These are phyloP conservation scores for Daedaleopsis nitida DNA, from an alignment of 768 basidiomycete species.

Conservation along the genomic window DNA sequence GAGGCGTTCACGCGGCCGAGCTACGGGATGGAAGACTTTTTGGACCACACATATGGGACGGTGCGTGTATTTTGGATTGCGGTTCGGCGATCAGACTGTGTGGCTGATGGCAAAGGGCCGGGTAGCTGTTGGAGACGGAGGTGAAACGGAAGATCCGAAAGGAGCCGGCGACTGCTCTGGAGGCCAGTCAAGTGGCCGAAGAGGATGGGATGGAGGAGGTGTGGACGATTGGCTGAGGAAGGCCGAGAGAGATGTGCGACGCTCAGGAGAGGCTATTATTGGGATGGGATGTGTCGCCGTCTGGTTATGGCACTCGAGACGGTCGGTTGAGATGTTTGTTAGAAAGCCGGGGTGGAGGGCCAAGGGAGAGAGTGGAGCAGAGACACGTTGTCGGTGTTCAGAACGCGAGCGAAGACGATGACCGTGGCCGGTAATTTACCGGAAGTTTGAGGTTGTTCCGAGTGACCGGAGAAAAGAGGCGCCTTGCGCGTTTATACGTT, in stretches of 20 bases:
- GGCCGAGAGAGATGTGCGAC: neutral
- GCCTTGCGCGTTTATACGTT: neutral
- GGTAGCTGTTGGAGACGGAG: constrained; percentile 86
- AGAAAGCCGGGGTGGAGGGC: neutral
- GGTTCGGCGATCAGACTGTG: neutral
- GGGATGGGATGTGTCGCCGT: no score
- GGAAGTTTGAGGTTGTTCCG: constrained; percentile 1
- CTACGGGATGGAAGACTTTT: constrained; percentile 92
- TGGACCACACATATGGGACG: constrained; percentile 90
- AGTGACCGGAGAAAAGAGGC: neutral
- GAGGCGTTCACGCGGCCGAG: constrained; percentile 94
- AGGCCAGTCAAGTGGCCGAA: constrained; percentile 21
- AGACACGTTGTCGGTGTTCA: constrained; percentile 5
- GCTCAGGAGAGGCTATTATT: neutral
- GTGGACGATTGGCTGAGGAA: constrained; percentile 43
- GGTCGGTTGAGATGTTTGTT: no score
- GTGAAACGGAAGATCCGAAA: constrained; percentile 75
- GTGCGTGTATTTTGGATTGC: constrained; percentile 45
- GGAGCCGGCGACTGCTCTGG: constrained; percentile 58
- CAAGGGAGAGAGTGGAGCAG: no score
- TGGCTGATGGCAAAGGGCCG: neutral
- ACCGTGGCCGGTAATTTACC: constrained; percentile 11
- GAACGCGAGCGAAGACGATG: neutral
- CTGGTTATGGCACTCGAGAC: no score
- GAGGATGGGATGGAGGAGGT: constrained; percentile 47